Evolutionary conservation across 495 filamentous ascomycete species (phyloP).

Genomic region (Aspergillus indologenus): DNA sequence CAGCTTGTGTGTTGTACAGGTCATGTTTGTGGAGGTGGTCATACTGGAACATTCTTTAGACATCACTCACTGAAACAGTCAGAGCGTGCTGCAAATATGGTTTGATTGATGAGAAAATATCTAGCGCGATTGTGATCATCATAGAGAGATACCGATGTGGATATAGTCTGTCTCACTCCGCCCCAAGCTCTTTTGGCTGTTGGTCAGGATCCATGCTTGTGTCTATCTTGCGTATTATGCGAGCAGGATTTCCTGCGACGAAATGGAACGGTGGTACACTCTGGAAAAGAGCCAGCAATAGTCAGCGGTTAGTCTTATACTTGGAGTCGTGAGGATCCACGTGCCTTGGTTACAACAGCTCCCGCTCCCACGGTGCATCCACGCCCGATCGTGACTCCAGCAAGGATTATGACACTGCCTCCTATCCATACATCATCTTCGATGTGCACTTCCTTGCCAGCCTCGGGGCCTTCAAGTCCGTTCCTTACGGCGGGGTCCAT

Average conservation of each 20-base stretch:
- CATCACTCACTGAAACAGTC: not conserved
- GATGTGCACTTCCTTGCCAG: slow-evolving; percentile 69
- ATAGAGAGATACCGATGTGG: not conserved
- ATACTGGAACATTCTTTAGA: not conserved
- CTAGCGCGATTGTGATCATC: not conserved
- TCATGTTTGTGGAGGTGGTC: not conserved
- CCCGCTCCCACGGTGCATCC: slow-evolving; percentile 74
- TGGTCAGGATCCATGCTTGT: slow-evolving; percentile 24
- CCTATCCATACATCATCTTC: slow-evolving; percentile 86
- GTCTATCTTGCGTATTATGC: slow-evolving; percentile 51
- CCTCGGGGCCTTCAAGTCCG: slow-evolving; percentile 68
- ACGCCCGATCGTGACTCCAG: slow-evolving; percentile 69
- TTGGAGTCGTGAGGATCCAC: slow-evolving; percentile 16
- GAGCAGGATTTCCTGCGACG: slow-evolving; percentile 62
- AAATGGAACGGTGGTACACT: slow-evolving; percentile 57
- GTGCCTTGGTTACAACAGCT: slow-evolving; percentile 77
- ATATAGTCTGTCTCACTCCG: not conserved
- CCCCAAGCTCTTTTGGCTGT: not conserved
- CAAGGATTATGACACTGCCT: slow-evolving; percentile 63
- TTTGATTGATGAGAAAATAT: not conserved
- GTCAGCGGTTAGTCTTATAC: not conserved
- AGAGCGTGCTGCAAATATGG: not conserved
- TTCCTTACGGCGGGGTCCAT: slow-evolving; percentile 65
- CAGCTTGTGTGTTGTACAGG: not conserved
- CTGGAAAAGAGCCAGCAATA: slow-evolving; percentile 15